phyloP scores from a whole-genome alignment of 345 rosid species.

The Angophora floribunda region DNA sequence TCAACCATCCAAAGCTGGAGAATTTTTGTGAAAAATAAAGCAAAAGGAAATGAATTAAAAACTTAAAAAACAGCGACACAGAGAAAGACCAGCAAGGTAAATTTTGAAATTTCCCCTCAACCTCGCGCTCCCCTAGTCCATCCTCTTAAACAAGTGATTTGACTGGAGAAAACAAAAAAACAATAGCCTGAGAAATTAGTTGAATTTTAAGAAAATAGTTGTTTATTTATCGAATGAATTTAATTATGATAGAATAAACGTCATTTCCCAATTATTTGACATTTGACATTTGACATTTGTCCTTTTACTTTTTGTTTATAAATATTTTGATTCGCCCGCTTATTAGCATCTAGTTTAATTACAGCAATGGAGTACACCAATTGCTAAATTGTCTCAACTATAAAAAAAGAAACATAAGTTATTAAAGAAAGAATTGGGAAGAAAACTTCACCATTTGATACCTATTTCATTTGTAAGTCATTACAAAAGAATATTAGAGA shows the following conservation, averaged over 20 bases:
- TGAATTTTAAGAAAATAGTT: no score
- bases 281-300: no score
- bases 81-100: no score
- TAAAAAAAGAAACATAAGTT: no score
- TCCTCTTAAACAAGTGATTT: neutral
- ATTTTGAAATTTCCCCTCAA: no score
- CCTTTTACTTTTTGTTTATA: neutral
- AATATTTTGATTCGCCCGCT: neutral
- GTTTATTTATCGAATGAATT: no score
- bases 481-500: no score
- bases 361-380: neutral
- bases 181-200: neutral
- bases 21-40: neutral
- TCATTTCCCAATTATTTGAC: no score
- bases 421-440: no score
- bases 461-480: neutral
- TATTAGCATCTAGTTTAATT: neutral
- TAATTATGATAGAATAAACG: no score
- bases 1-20: neutral
- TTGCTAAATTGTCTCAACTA: no score
- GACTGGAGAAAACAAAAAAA: neutral
- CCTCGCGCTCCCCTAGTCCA: neutral
- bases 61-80: neutral
- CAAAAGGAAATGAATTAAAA: neutral
- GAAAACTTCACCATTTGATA: no score